Base-by-base conservation (phyloP, 306 rosid genomes). In the Quercus cerris region DNA sequence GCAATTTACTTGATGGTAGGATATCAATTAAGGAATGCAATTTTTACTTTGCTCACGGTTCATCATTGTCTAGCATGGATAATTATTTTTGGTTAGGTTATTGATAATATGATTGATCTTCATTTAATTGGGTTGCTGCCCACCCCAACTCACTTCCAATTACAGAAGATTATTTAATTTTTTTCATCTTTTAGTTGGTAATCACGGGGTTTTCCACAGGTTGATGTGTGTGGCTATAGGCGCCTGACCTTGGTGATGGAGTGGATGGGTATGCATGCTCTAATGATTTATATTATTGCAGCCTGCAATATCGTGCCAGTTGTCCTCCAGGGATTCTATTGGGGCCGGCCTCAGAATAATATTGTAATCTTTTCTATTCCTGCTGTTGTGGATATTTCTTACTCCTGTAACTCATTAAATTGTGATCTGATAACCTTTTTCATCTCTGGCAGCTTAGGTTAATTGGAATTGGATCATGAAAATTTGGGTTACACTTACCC, bases 181-280 rank as follows among this genome's bases (percentile, higher is more conserved):
- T 7, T 70, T 17, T 58, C 13, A 19, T 80, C 49, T 77, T 68
- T 28, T 30, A 22, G 76, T 38, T 72, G 63, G 5, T 77, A 5
- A 15, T 4, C 2, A 20, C 15, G 51, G 9, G 38, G 10, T 17
- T 28, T 19, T 55, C 33, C 23, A 80, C 82, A 96, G 99, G 99
- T 96, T 62, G 99, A 96, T 87, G 97, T 93, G 61, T 91, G 88
- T 49, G 90, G 93, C 56, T 93, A 86, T 74, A 84, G 84, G 63
- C 94, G 96, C 25, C 67, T 84, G 75, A 84, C 86, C 10, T 56
- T 57, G 72, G 84, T 93, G 79, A 56, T 90, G 84, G 91, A 96
- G 88, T 96, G 97, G 99, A 90, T 91, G 89, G 99, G 99, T 19
- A 88, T 59, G 92, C 97, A 96, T 82, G 99, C 99, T 6, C 81